These are phyloP conservation scores for Ambrosia trifida DNA, from an alignment of 129 eudicot species.

Conservation along the genomic window DNA sequence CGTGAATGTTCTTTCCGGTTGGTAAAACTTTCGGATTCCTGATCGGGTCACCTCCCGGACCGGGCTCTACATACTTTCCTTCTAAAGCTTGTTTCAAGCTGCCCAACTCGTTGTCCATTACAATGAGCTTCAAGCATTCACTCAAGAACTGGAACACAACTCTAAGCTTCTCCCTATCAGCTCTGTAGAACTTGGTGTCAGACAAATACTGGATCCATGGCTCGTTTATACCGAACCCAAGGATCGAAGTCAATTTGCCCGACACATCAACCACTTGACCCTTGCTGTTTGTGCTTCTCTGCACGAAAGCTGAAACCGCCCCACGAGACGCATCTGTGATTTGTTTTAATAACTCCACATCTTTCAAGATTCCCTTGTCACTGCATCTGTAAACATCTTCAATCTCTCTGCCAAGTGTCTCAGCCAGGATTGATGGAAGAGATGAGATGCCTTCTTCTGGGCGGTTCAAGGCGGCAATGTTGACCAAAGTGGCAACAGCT, in stretches of 20 bases:
- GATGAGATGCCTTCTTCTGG: slow-evolving; percentile 80
- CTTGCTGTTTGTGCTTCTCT: slow-evolving; percentile 71
- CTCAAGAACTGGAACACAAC: slow-evolving; percentile 69
- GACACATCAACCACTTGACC: slow-evolving; percentile 86
- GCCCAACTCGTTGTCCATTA: slow-evolving; percentile 91
- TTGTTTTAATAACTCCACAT: slow-evolving; percentile 80
- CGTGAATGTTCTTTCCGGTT: slow-evolving; percentile 96
- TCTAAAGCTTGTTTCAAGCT: slow-evolving; percentile 91
- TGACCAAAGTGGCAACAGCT: slow-evolving; percentile 97
- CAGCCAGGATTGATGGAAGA: slow-evolving; percentile 86
- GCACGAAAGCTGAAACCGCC: slow-evolving; percentile 77
- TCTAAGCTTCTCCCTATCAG: slow-evolving; percentile 86
- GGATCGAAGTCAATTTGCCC: slow-evolving; percentile 58
- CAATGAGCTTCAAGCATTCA: slow-evolving; percentile 81
- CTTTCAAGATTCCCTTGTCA: slow-evolving; percentile 87
- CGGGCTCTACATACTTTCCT: slow-evolving; percentile 95
- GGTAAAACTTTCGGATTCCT: slow-evolving; percentile 97
- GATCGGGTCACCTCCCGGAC: slow-evolving; percentile 99
- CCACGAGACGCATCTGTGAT: slow-evolving; percentile 93
- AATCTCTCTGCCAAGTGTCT: slow-evolving; percentile 78
- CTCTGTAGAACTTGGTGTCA: slow-evolving; percentile 76
- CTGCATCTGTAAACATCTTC: slow-evolving; percentile 93
- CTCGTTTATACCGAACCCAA: slow-evolving; percentile 89
- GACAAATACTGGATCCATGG: slow-evolving; percentile 94
- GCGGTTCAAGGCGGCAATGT: slow-evolving; percentile 96